These are phyloP conservation scores for Ceratocystis alfenasii DNA, from an alignment of 2,329 filamentous ascomycete genomes.

Conservation along the genomic window DNA sequence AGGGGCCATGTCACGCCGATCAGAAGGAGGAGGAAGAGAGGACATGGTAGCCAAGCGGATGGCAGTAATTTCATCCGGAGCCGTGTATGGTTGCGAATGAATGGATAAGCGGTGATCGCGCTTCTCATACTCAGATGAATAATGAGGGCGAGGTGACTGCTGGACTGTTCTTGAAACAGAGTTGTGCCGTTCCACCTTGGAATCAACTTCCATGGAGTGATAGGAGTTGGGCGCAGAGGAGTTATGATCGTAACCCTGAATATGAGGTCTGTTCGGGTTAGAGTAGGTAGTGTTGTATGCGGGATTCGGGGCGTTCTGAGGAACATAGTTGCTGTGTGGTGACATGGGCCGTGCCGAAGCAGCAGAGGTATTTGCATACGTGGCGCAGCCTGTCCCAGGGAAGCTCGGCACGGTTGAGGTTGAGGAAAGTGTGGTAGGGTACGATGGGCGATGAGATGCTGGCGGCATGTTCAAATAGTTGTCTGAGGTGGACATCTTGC, in stretches of 20 bases:
- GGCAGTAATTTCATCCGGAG: background rate
- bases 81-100: background rate
- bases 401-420: background rate
- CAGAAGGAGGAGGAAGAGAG: slow-evolving; percentile 2
- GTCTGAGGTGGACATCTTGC: slow-evolving; percentile 8
- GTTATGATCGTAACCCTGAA: slow-evolving; percentile 17
- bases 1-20: slow-evolving; percentile 2
- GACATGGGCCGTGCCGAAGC: slow-evolving; percentile 27
- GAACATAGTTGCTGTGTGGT: slow-evolving; percentile 22
- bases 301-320: background rate
- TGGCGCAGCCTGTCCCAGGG: background rate
- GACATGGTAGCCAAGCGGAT: background rate
- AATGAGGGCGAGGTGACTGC: slow-evolving; percentile 15
- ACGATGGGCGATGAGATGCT: background rate
- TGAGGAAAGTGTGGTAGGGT: background rate
- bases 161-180: slow-evolving; percentile 10
- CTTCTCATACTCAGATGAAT: slow-evolving; percentile 14
- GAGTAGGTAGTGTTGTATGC: slow-evolving; percentile 10
- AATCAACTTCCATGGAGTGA: slow-evolving; percentile 14
- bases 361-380: background rate
- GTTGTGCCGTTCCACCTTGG: slow-evolving; percentile 13
- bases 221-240: slow-evolving; percentile 10
- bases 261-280: background rate
- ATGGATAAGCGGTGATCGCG: background rate
- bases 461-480: background rate